Conservation (phyloP, 73 alveolate species). For the Durusdinium trenchii region DNA sequence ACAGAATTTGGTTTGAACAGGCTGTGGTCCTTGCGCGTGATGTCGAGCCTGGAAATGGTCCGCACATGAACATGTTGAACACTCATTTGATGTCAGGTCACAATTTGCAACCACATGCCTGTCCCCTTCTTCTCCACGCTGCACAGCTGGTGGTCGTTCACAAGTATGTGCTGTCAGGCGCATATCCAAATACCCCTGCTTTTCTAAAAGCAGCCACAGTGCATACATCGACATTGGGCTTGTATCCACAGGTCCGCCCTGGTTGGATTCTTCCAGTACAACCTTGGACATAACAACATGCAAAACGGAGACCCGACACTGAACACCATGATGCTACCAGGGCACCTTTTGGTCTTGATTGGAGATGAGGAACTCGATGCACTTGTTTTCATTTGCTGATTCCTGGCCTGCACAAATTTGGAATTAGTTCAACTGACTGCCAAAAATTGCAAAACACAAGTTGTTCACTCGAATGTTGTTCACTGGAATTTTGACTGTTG, state of each 20-base stretch:
- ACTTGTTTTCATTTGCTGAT: constrained; percentile 14
- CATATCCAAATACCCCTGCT: background rate
- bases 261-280: background rate
- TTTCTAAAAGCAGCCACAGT: background rate
- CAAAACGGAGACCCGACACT: background rate
- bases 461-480: too few species aligned
- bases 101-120: too few species aligned
- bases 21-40: too few species aligned
- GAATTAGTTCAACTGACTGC: too few species aligned
- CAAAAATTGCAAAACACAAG: too few species aligned
- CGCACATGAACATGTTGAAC: too few species aligned
- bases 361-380: background rate
- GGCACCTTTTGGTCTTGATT: background rate
- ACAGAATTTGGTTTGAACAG: too few species aligned
- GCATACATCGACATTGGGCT: background rate
- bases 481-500: too few species aligned
- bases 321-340: too few species aligned
- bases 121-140: background rate
- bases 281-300: background rate
- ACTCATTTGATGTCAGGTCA: too few species aligned
- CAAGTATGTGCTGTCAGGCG: background rate
- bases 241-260: background rate
- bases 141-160: background rate
- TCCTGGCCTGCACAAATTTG: background rate
- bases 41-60: too few species aligned